Percentiles rank a stretch among this genome's conserved stretches.
Evolutionary conservation across 2,329 filamentous ascomycete species (phyloP).

Genomic region (Laburnicola sp.): DNA sequence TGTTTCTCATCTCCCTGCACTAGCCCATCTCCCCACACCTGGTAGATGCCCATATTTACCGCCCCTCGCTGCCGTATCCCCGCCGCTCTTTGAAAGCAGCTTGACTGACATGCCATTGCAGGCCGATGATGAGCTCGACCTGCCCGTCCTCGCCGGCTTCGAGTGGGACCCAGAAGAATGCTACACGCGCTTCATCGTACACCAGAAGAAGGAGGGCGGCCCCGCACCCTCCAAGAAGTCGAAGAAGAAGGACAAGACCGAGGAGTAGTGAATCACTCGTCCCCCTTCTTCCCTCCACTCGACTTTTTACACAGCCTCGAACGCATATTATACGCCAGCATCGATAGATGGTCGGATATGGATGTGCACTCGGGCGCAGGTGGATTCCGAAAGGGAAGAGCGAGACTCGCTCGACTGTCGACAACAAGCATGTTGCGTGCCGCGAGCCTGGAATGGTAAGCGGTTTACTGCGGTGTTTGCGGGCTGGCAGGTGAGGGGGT

Average conservation of each 20-base stretch:
- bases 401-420: slow-evolving; percentile 29
- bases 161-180: slow-evolving; percentile 95
- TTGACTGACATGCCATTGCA: slow-evolving; percentile 46
- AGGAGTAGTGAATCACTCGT: slow-evolving; percentile 46
- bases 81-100: neutral
- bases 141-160: slow-evolving; percentile 87
- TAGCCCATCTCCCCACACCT: neutral
- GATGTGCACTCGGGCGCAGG: slow-evolving; percentile 29
- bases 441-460: slow-evolving; percentile 21
- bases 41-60: slow-evolving; percentile 1
- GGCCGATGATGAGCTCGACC: slow-evolving; percentile 89
- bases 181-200: slow-evolving; percentile 84
- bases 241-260: slow-evolving; percentile 40
- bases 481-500: slow-evolving; percentile 19
- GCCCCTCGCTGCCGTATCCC: slow-evolving; percentile 5
- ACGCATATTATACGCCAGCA: slow-evolving; percentile 26
- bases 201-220: slow-evolving; percentile 73
- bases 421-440: slow-evolving; percentile 13
- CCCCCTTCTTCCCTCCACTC: slow-evolving; percentile 36
- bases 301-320: slow-evolving; percentile 32
- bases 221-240: slow-evolving; percentile 38
- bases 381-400: slow-evolving; percentile 42
- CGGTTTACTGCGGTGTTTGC: slow-evolving; percentile 17
- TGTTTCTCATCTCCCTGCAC: slow-evolving; percentile 11
- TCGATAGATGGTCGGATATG: slow-evolving; percentile 25